A percentile compares a stretch with the other conserved stretches of the same genome.
These are phyloP conservation scores for Erodium trifolium DNA, from an alignment of 441 rosid genomes.

Conservation along the genomic window DNA sequence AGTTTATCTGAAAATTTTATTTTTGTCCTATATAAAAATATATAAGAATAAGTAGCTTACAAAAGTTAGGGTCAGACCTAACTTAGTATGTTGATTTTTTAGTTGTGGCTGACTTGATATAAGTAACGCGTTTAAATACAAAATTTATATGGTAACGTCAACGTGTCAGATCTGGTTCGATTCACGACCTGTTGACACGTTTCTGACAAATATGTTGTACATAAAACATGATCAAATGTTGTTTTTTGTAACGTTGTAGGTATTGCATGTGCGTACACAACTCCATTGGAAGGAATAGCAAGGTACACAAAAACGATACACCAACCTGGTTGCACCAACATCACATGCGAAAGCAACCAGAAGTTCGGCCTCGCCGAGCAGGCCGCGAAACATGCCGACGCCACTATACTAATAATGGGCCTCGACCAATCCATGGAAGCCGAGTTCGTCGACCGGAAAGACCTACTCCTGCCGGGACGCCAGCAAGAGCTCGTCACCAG, in stretches of 20 bases:
- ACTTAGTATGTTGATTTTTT: no score
- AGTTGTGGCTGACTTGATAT: no score
- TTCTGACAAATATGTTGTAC: no score
- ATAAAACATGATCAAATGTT: no score
- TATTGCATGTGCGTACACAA: constrained; percentile 47
- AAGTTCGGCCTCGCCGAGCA: constrained; percentile 38
- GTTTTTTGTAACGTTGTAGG: constrained; percentile 22
- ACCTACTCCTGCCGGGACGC: constrained; percentile 47
- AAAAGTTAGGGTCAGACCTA: no score
- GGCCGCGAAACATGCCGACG: constrained; percentile 47
- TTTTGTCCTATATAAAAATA: no score
- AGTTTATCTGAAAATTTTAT: no score
- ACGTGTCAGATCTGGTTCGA: no score
- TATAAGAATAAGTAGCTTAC: no score
- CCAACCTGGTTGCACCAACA: constrained; percentile 42
- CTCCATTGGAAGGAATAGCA: constrained; percentile 50
- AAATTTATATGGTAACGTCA: no score
- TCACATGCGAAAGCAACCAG: constrained; percentile 32
- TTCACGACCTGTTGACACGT: no score
- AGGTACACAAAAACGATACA: constrained; percentile 43
- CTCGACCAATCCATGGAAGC: constrained; percentile 64
- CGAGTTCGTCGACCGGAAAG: constrained; percentile 41
- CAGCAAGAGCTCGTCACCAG: constrained; percentile 58
- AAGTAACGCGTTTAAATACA: no score
- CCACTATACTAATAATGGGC: constrained; percentile 57